phyloP scores from a whole-genome alignment of 305 asterid species.

The Fraxinus floribunda region DNA sequence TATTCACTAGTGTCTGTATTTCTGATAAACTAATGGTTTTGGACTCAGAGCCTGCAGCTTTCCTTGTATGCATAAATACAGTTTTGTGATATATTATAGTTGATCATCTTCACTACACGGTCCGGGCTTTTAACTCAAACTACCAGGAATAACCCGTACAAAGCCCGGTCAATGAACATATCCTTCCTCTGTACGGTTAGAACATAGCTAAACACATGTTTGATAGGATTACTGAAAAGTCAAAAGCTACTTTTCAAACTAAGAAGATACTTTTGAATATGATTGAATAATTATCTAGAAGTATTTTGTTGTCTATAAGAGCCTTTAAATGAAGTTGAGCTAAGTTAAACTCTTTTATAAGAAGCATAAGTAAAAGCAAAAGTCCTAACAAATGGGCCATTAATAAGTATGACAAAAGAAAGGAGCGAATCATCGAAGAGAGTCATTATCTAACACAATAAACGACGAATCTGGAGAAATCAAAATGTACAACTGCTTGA shows the following conservation, averaged over 20 bases:
- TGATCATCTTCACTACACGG: background rate
- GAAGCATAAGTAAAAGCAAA: background rate
- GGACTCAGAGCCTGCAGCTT: background rate
- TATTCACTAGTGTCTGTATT: background rate
- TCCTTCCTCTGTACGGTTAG: background rate
- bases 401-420: background rate
- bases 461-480: background rate
- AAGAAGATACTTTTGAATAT: too few relatives aligned
- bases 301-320: background rate
- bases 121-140: background rate
- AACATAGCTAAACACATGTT: background rate
- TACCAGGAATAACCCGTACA: background rate
- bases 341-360: too few relatives aligned
- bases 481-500: constrained; percentile 9
- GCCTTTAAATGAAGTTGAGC: too few relatives aligned
- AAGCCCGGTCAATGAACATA: background rate
- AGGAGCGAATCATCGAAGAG: background rate
- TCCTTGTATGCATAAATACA: background rate
- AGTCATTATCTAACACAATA: background rate
- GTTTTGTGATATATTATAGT: background rate
- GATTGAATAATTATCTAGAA: too few relatives aligned
- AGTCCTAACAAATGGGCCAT: background rate
- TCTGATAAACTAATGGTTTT: background rate
- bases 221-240: background rate
- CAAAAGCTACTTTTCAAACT: background rate